Percentiles rank a stretch among this genome's conserved stretches.
These are phyloP conservation scores for Triticum monococcum DNA, from an alignment of 176 grass and related monocot genomes.

Conservation along the genomic window DNA sequence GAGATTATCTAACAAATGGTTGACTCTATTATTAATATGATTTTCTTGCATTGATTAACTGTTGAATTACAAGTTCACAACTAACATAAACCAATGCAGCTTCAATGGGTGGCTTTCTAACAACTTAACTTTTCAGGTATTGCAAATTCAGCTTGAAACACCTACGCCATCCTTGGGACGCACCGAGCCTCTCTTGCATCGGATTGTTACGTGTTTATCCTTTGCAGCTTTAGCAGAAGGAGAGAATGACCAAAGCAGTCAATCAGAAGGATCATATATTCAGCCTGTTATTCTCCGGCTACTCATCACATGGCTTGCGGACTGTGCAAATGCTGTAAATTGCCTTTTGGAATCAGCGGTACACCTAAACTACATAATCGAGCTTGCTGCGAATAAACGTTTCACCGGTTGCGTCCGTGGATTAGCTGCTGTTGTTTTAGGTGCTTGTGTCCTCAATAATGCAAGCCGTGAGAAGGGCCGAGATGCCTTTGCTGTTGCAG, in stretches of 20 bases:
- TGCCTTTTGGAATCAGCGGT: conserved; percentile 73
- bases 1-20: background rate
- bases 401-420: conserved; percentile 62
- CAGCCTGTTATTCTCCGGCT: conserved; percentile 78
- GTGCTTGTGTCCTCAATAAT: conserved; percentile 83
- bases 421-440: conserved; percentile 87
- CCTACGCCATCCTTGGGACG: conserved; percentile 69
- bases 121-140: conserved; percentile 52
- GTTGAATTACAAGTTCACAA: background rate
- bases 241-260: conserved; percentile 54
- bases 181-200: conserved; percentile 73
- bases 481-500: conserved; percentile 80
- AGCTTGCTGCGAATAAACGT: conserved; percentile 74
- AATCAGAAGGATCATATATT: conserved; percentile 52
- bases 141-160: conserved; percentile 77
- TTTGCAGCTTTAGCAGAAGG: conserved; percentile 61
- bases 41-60: background rate
- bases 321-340: conserved; percentile 83
- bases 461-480: conserved; percentile 64
- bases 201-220: conserved; percentile 77
- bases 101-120: conserved; percentile 12
- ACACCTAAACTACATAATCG: conserved; percentile 80
- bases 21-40: background rate
- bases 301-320: conserved; percentile 76
- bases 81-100: background rate